Conservation (phyloP, 805 yeast genomes). For the Maudiozyma barnettii region DNA sequence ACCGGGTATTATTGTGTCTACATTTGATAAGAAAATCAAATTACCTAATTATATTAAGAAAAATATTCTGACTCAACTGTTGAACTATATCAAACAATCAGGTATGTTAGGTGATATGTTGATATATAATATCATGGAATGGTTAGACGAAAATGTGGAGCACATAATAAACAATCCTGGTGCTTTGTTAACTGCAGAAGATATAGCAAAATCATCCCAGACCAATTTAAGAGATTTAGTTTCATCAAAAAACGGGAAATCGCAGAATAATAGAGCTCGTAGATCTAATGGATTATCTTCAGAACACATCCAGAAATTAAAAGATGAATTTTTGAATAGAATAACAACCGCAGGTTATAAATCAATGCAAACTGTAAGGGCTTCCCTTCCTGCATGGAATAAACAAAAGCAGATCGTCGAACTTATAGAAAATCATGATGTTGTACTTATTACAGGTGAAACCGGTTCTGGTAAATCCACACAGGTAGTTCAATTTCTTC, state of each 20-base stretch:
- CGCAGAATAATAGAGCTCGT: constrained; percentile 2
- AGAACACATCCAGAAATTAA: constrained; percentile 29
- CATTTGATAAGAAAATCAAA: constrained; percentile 34
- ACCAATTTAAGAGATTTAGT: not conserved
- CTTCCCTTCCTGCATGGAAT: constrained; percentile 75
- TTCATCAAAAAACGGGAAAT: not conserved
- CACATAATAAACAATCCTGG: constrained; percentile 67
- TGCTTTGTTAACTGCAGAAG: constrained; percentile 34
- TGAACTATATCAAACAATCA: constrained; percentile 35
- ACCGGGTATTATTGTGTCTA: constrained; percentile 58
- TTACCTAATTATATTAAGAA: constrained; percentile 64
- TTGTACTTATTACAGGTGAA: constrained; percentile 83
- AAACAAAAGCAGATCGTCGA: constrained; percentile 48
- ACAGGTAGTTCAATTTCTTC: constrained; percentile 80
- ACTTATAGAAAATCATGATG: constrained; percentile 48
- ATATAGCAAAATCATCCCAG: not conserved
- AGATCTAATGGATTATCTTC: constrained; percentile 14
- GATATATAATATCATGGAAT: constrained; percentile 60
- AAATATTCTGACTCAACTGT: constrained; percentile 41
- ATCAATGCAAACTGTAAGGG: constrained; percentile 38
- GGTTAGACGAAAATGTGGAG: constrained; percentile 58
- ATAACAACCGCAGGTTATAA: constrained; percentile 29
- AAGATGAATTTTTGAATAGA: constrained; percentile 30
- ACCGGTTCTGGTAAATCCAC: constrained; percentile 98
- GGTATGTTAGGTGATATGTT: constrained; percentile 59